Evolutionary conservation across 192 early-diverging fungal genomes (phyloP), one percentile per base, ranked within the genome.

Genomic region (Haplosporangium gracile): DNA sequence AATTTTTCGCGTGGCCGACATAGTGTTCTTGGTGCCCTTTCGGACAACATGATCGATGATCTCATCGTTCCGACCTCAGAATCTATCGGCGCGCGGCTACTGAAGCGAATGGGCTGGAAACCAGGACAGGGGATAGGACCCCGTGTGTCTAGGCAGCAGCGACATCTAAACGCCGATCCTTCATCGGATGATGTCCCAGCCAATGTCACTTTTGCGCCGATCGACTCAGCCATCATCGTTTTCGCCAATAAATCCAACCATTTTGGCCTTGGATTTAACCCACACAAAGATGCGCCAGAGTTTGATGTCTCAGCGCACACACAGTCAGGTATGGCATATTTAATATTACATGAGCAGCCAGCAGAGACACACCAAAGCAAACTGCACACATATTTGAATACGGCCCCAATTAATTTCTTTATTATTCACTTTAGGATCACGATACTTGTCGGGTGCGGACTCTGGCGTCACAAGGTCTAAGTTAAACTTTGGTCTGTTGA

Each of bases 111-210:
- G 97, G 97, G 97, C 0, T 97, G 97, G 96, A 91, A 94, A 68
- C 93, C 95, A 51, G 97, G 97, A 7, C 96, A 97, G 75, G 95
- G 95, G 2, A 91, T 98, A 49, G 97, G 97, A 5, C 93, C 96
- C 8, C 91, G 95, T 24, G 88, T 92, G 11, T 89, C 87, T 26
- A 92, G 88, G 55, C 81, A 79, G 43, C 82, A 88, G 63, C 69
- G 49, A 49, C 69, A 60, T 18, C 68, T 77, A 20, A 75, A 71
- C 4, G 89, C 45, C 34, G 29, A 24, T 10, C 68, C 47, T 16
- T 16, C 75, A 24, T 75, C 71, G 15, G 86, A 87, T 13, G 90
- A 89, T 9, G 91, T 90, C n/a, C 89, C 93, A n/a, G 74, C 78
- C 11, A 75, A 90, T 18, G 70, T 90, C 42, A 81, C 90, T 16